A percentile compares a stretch with the other conserved stretches of the same genome.
Evolutionary conservation across 495 filamentous ascomycete species (phyloP).

Genomic region (Talaromyces ruber): DNA sequence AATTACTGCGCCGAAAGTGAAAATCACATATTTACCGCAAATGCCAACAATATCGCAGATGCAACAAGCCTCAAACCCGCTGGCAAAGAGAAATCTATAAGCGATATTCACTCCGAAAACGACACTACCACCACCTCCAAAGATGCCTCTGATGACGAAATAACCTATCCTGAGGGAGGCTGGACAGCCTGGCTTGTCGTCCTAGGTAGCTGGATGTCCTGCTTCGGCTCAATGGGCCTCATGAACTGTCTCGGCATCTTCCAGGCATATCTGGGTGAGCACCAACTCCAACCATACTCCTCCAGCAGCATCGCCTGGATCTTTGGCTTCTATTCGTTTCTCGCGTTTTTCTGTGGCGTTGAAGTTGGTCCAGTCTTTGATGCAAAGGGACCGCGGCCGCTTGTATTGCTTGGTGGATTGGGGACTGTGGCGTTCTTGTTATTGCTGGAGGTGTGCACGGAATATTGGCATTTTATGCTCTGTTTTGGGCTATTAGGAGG

Average conservation of each 20-base stretch:
- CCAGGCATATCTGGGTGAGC: conserved; percentile 53
- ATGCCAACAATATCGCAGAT: neutral
- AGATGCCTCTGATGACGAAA: neutral
- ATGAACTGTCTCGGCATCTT: conserved; percentile 67
- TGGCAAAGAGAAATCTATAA: neutral
- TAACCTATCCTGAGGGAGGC: conserved; percentile 56
- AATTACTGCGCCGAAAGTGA: neutral
- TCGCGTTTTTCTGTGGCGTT: conserved; percentile 50
- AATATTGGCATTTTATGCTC: conserved; percentile 9
- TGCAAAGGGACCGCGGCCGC: neutral
- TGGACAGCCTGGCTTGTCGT: conserved; percentile 59
- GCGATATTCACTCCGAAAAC: neutral
- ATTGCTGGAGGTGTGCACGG: neutral
- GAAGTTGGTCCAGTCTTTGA: conserved; percentile 28
- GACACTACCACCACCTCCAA: neutral
- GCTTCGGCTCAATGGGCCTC: conserved; percentile 56
- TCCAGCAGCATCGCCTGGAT: conserved; percentile 61
- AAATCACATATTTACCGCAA: neutral
- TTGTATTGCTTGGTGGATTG: neutral
- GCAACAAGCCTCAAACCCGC: neutral
- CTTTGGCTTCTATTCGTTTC: conserved; percentile 59
- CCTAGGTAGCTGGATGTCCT: conserved; percentile 56
- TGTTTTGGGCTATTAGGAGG: conserved; percentile 3
- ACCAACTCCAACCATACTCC: conserved; percentile 47
- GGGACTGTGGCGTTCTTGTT: neutral